phyloP scores from a whole-genome alignment of 169 alveolate genomes.

The Miamiensis avidus region DNA sequence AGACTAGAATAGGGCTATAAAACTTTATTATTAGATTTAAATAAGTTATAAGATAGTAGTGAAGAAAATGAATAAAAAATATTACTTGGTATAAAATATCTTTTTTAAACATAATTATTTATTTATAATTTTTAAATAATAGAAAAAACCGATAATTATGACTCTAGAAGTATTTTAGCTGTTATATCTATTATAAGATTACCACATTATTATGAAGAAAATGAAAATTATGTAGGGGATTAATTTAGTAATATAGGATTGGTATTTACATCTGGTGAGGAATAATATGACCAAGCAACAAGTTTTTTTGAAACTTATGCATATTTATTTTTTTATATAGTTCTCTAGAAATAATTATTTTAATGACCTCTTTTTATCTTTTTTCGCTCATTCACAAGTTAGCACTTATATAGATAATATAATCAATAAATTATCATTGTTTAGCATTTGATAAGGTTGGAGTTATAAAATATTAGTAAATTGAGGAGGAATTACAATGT shows the following conservation, averaged over 20 bases:
- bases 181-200: not conserved
- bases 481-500: not conserved
- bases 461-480: too few relatives aligned
- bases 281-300: not conserved
- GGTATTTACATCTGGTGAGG: not conserved
- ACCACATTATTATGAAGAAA: not conserved
- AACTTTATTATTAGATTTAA: not conserved
- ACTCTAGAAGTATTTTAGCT: not conserved
- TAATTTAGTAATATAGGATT: not conserved
- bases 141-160: not conserved
- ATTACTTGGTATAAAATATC: not conserved
- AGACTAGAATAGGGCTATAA: not conserved
- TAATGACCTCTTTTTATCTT: not conserved
- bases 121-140: too few relatives aligned
- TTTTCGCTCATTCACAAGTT: not conserved
- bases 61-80: too few relatives aligned
- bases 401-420: too few relatives aligned
- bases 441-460: not conserved
- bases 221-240: not conserved
- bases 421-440: not conserved
- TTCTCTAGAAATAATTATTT: not conserved
- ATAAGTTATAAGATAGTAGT: not conserved
- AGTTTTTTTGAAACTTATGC: not conserved
- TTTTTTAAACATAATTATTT: too few relatives aligned
- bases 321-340: not conserved